A percentile compares a stretch with the other conserved stretches of the same genome.
phyloP scores from a whole-genome alignment of 495 filamentous ascomycete genomes.

The Xylaria longipes region DNA sequence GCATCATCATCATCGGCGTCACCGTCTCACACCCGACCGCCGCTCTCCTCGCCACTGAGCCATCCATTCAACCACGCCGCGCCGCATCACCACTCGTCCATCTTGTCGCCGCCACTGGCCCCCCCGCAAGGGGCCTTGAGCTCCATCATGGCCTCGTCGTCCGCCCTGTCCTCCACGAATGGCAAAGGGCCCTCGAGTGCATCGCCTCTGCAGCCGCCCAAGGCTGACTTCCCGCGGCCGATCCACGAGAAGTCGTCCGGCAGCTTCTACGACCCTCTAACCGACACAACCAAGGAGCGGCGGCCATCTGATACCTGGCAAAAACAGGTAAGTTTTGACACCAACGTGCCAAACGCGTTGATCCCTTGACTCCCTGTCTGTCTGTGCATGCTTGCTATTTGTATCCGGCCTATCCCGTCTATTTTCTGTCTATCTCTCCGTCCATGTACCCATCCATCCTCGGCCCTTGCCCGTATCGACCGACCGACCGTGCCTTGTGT shows the following conservation, averaged over 20 bases:
- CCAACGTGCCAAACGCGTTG: background rate
- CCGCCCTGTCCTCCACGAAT: constrained; percentile 40
- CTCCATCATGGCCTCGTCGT: constrained; percentile 42
- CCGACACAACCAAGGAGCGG: constrained; percentile 56
- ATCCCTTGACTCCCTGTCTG: background rate
- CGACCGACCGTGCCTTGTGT: constrained; percentile 2
- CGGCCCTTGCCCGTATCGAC: constrained; percentile 18
- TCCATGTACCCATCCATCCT: constrained; percentile 25
- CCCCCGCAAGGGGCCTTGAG: constrained; percentile 43
- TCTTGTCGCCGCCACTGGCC: constrained; percentile 34
- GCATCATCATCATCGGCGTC: constrained; percentile 8
- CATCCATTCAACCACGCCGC: constrained; percentile 42
- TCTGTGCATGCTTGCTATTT: background rate
- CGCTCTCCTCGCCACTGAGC: constrained; percentile 24
- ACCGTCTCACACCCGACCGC: constrained; percentile 36
- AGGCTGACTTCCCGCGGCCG: constrained; percentile 46
- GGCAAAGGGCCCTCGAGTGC: constrained; percentile 38
- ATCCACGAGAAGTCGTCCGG: constrained; percentile 53
- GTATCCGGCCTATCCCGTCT: background rate
- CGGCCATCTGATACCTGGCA: constrained; percentile 52
- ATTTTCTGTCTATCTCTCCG: constrained; percentile 24
- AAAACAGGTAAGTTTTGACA: constrained; percentile 37
- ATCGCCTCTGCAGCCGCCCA: constrained; percentile 42
- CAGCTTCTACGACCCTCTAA: constrained; percentile 64
- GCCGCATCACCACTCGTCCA: constrained; percentile 31